phyloP scores from a whole-genome alignment of 2,329 filamentous ascomycete species.

The Botrytis hyacinthi region DNA sequence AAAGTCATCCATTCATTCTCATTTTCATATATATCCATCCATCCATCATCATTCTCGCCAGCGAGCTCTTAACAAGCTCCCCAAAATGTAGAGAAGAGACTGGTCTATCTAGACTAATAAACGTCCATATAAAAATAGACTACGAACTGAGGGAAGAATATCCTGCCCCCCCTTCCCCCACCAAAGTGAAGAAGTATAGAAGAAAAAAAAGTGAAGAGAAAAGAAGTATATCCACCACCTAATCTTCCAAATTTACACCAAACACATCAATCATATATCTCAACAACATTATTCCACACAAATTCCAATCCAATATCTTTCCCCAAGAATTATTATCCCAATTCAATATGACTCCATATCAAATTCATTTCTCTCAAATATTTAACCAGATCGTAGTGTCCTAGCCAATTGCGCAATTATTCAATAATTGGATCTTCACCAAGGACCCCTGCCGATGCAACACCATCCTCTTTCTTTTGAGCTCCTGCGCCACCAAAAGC shows the following conservation, averaged over 20 bases:
- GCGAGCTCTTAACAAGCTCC: not conserved
- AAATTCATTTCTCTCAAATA: not conserved
- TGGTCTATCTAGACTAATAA: not conserved
- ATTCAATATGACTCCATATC: not conserved
- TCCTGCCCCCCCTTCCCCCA: not conserved
- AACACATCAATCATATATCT: not conserved
- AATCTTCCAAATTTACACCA: not conserved
- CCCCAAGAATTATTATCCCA: conserved; percentile 8
- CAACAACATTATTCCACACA: conserved; percentile 1
- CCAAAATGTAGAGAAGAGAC: not conserved
- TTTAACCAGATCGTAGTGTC: not conserved
- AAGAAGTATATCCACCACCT: conserved; percentile 6
- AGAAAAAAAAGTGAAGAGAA: not conserved
- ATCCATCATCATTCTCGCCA: conserved; percentile 5
- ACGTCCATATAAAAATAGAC: not conserved
- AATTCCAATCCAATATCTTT: not conserved
- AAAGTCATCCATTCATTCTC: not conserved
- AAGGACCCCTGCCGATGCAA: not conserved
- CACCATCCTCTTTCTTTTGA: conserved; percentile 18
- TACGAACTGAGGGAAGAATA: not conserved
- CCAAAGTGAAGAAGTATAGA: not conserved
- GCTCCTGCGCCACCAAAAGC: conserved; percentile 36
- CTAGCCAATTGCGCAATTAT: conserved; percentile 5
- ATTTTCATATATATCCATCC: not conserved
- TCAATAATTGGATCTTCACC: conserved; percentile 19